Evolutionary conservation across 805 yeast genomes (phyloP), one percentile per base, ranked within the genome.

Genomic region (Lachancea kluyveri): DNA sequence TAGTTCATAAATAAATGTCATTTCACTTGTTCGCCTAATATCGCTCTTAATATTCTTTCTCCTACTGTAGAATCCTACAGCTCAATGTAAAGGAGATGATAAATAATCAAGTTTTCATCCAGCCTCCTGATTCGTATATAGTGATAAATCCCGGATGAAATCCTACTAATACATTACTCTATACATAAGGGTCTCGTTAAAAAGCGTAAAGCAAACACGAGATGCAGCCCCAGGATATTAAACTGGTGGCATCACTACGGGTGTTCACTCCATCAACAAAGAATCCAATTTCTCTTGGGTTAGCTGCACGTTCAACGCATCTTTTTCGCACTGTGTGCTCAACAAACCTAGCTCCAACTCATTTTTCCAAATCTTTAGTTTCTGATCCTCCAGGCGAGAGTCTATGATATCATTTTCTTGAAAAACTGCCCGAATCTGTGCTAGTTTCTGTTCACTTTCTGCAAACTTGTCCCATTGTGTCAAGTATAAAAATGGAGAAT

Each of bases 241-340:
- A n/a, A n/a, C n/a, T n/a, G n/a, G n/a, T n/a, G n/a, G n/a, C n/a
- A n/a, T n/a, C n/a, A n/a, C n/a, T n/a, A n/a, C n/a, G n/a, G n/a
- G n/a, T n/a, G n/a, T 6, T 28, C 15, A 35, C 19, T 36, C 30
- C 40, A 52, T 41, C 17, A 54, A 36, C 10, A 49, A 38, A 3
- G 52, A 39, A 35, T 59, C 60, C 29, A 59, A 37, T 21, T 54
- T 57, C 19, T 60, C 66, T 32, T 57, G 62, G 1, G 67, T 58
- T 10, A 50, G 32, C 10, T 51, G 52, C 2, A 58, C 60, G 29
- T 56, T 60, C 24, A 61, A 26, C 6, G 52, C 42, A 30, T 60
- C 62, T 31, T 52, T 54, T 11, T 45, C 51, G 8, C 47, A 44
- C 22, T 50, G 54, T 1, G 50, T 50, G 17, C 50, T 48, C 24